Evolutionary conservation across 2,329 filamentous ascomycete species (phyloP), one percentile per base, ranked within the genome.

Genomic region (Penicillium sp.): DNA sequence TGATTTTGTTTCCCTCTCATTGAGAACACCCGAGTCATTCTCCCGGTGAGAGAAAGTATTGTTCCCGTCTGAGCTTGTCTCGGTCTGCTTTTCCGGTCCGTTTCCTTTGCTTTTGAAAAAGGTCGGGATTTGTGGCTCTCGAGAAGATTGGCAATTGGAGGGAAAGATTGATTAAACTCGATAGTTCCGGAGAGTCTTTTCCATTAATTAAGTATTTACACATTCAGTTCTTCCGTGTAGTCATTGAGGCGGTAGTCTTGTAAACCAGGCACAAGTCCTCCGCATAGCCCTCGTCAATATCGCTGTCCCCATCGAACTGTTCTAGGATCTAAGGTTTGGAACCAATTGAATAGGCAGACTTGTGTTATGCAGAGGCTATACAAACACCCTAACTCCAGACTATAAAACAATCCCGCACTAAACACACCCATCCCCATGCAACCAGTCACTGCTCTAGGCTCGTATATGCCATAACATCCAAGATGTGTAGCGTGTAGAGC

Each of bases 121-220:
- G 37, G 22, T 28, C 24, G 14, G 24, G 37, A 16, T 18, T 20
- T 14, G 35, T 37, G 20, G 7, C 35, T n/a, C 22, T 37, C 20
- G 20, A 22, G 35, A 37, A 9, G 20, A 24, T 37, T 24, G 37
- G 46, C 36, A 37, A 45, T 37, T 40, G 13, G 32, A 38, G 28
- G 23, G 47, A 42, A 47, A 52, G 44, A 56, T 52, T 54, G 51
- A 46, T 54, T 48, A 37, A 47, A 53, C 53, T 56, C 34, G 47
- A 48, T 55, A 55, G 51, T 56, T 44, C 47, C 46, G 40, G 49
- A 51, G 40, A 49, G 60, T 47, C 38, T 20, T 37, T 59, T 51
- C 51, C 36, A 49, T 54, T 54, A 60, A 57, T 55, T 45, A 59
- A 46, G 45, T 58, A 54, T 57, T 48, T 51, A 54, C 48, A 55